These are phyloP conservation scores for Lasiosphaeris hirsuta DNA, from an alignment of 495 filamentous ascomycete genomes.

Conservation along the genomic window DNA sequence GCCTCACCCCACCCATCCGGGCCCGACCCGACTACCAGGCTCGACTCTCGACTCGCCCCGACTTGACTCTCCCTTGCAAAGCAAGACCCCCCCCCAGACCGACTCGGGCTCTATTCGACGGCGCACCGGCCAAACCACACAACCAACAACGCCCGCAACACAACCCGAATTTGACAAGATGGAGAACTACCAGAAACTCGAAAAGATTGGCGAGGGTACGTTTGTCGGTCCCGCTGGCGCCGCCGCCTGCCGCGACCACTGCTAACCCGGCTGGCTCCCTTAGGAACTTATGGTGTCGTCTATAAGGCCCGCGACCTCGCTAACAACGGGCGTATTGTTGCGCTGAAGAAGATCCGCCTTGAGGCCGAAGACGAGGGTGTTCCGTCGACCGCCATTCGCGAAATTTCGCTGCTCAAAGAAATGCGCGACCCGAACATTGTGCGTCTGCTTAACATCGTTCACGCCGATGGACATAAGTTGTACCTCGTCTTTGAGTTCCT, in stretches of 20 bases:
- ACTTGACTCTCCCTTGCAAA: background rate
- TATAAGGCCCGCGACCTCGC: conserved; percentile 86
- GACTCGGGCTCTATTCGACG: background rate
- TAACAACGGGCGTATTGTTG: conserved; percentile 78
- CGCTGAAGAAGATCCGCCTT: conserved; percentile 96
- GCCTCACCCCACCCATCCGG: background rate
- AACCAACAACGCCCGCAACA: background rate
- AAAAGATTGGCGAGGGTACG: conserved; percentile 98
- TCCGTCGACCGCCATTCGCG: conserved; percentile 92
- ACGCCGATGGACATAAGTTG: conserved; percentile 93
- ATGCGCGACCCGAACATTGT: conserved; percentile 97
- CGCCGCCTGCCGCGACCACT: background rate
- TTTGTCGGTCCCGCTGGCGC: conserved; percentile 13
- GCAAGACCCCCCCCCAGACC: background rate
- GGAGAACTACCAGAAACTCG: conserved; percentile 99
- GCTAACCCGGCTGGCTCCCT: background rate
- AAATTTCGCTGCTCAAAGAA: conserved; percentile 94
- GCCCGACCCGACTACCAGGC: background rate
- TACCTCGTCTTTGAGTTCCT: conserved; percentile 95
- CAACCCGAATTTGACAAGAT: conserved; percentile 46
- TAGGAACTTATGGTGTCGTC: conserved; percentile 89
- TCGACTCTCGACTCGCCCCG: background rate
- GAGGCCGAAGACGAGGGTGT: conserved; percentile 98
- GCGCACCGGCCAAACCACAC: background rate
- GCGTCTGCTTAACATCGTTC: conserved; percentile 87